These are phyloP conservation scores for Podospora anserina DNA, from an alignment of 495 filamentous ascomycete genomes.

Conservation along the genomic window DNA sequence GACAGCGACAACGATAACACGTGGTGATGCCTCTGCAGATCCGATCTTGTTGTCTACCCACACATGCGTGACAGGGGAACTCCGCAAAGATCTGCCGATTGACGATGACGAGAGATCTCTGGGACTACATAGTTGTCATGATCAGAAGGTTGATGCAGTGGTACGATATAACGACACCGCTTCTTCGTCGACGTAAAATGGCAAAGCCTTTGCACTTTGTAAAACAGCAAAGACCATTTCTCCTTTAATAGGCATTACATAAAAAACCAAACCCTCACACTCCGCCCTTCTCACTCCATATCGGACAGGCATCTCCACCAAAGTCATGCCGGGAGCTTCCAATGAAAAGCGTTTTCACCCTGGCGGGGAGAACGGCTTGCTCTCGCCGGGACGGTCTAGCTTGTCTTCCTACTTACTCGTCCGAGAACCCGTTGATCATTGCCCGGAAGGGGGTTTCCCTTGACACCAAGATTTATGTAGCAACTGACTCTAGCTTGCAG, in stretches of 20 bases:
- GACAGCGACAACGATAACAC: neutral
- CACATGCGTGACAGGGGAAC: neutral
- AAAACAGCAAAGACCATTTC: neutral
- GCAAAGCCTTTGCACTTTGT: neutral
- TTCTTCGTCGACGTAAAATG: neutral
- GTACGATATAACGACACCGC: neutral
- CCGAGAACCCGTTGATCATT: neutral
- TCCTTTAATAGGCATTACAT: neutral
- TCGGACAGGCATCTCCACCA: neutral
- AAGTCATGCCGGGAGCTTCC: neutral
- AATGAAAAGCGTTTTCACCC: neutral
- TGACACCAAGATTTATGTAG: neutral
- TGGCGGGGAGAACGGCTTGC: neutral
- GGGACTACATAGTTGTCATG: neutral
- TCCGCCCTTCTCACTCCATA: neutral
- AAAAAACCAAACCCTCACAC: neutral
- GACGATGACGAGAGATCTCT: neutral
- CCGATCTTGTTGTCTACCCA: neutral
- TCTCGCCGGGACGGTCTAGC: neutral
- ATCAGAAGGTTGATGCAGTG: neutral
- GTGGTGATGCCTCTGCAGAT: neutral
- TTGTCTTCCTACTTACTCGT: neutral
- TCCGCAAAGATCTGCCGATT: neutral
- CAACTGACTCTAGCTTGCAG: neutral
- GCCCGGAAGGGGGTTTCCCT: neutral